These are phyloP conservation scores for Penicillium sp. DNA, from an alignment of 2,329 filamentous ascomycete genomes.

Conservation along the genomic window DNA sequence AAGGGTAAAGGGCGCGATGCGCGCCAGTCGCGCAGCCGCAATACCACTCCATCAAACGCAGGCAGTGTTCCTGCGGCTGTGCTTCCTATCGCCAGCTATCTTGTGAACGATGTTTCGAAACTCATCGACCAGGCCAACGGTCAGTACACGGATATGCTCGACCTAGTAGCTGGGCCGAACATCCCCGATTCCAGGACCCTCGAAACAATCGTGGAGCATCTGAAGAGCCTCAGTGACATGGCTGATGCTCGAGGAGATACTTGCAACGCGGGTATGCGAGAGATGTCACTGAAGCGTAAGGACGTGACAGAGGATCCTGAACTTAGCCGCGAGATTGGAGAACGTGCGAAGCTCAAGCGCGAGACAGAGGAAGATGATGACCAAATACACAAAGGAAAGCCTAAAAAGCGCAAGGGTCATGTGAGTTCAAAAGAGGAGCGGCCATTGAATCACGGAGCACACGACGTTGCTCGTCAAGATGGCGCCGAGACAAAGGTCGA, in stretches of 20 bases:
- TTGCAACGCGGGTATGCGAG: slow-evolving; percentile 57
- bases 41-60: slow-evolving; percentile 58
- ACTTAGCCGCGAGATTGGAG: slow-evolving; percentile 47
- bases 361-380: slow-evolving; percentile 46
- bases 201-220: slow-evolving; percentile 49
- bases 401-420: slow-evolving; percentile 73
- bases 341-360: slow-evolving; percentile 46
- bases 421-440: slow-evolving; percentile 58
- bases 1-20: slow-evolving; percentile 53
- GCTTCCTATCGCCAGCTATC: slow-evolving; percentile 47
- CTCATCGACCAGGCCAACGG: slow-evolving; percentile 47
- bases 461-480: slow-evolving; percentile 61
- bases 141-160: slow-evolving; percentile 57
- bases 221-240: slow-evolving; percentile 54
- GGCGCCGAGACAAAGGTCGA: slow-evolving; percentile 55
- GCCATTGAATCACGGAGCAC: slow-evolving; percentile 58
- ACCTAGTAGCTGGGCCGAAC: slow-evolving; percentile 49
- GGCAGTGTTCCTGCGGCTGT: slow-evolving; percentile 43
- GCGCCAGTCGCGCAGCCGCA: slow-evolving; percentile 55
- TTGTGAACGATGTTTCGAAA: slow-evolving; percentile 50
- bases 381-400: slow-evolving; percentile 56
- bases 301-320: slow-evolving; percentile 52
- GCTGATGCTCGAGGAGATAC: slow-evolving; percentile 55
- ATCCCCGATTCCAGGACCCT: slow-evolving; percentile 48
- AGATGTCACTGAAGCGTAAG: slow-evolving; percentile 56